Base-by-base conservation (phyloP, 1,284 basidiomycete genomes). In the Pascua sp. region DNA sequence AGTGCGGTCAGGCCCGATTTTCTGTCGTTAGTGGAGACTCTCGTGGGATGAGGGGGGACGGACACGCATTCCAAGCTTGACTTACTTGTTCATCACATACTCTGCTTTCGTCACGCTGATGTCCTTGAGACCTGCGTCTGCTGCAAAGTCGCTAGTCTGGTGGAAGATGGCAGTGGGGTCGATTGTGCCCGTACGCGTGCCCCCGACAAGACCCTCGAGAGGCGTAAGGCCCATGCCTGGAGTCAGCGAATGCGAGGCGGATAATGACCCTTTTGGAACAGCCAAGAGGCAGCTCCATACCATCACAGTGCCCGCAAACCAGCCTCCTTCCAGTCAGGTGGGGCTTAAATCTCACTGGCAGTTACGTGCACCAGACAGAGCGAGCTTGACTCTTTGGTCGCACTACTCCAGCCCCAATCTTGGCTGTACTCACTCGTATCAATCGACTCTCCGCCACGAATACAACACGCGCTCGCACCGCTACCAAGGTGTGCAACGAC, bases 91-190 rank as follows among this genome's bases (percentile, higher is more conserved):
- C 53, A 92, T 79, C 42, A 91, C 84, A 43, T 86, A 82, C 72
- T 93, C 90, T 0, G 88, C 90, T 63, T 82, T 81, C 7, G 87
- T 87, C 47, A 92, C 77, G 18, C 73, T 60, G 49, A 78, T 72
- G 4, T 76, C 84, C 45, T 83, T 83, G 47, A 89, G 78, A 51
- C 85, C 79, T 9, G 73, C 74, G 41, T 75, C 64, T 72, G 78
- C 53, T 76, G 81, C 46, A 79, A 85, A 71, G 57, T 85, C 82
- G 62, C 83, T 83, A 37, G 86, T 87, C 72, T 89, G 88, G 73
- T 93, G 90, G 77, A 93, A 91, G 66, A 93, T 87, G 47, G 91
- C 82, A 38, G 86, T 86, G 2, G 90, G 88, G 74, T 95, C 91
- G 67, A 92, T 80, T 1, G 82, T 81, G 11, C 91, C 91, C 9